Evolutionary conservation across 257 asterid species (phyloP), one percentile per base, ranked within the genome.

Genomic region (Fraxinus anomala): DNA sequence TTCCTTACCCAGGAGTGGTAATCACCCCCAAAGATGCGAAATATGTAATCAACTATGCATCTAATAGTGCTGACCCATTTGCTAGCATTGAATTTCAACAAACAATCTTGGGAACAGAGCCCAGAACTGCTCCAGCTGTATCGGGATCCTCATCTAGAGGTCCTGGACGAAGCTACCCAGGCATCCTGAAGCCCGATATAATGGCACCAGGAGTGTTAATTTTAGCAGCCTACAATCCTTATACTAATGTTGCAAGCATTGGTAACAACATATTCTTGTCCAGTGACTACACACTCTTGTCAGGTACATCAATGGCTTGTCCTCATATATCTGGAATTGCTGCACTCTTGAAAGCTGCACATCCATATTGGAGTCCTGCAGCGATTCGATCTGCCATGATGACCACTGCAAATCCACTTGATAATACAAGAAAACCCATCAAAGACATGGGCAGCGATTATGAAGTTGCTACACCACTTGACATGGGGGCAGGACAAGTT

Each of bases 311-410:
- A 7, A 83, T 86, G 89, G 79, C 88, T 1, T 81, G 86, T 78
- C 89, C 89, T 39, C 89, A 86, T 31, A 69, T 82, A 17, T 63
- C 89, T 0, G 88, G 91, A 7, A 68, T 83, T 2, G 89, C 88
- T 2, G 86, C 89, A 0, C 87, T 86, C 7, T 82, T 86, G 11
- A 86, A 79, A 75, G 81, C 82, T 0, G 89, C 87, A 0, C 89
- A 81, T 65, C 89, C 91, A 0, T 84, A 88, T 0, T 88, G 91
- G 89, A 83, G 88, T 51, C 85, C 91, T 0, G 79, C 89, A 5
- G 89, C 91, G 0, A 83, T 87, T 36, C 88, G 82, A 12, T 87
- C 91, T 0, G 89, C 89, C 13, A 85, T 88, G 91, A 85, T 85
- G 91, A 88, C 91, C 6, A 88, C 91, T 0, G 91, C 91, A 0